These are phyloP conservation scores for Suillus fuscotomentosus DNA, from an alignment of 768 basidiomycete genomes.

Conservation along the genomic window DNA sequence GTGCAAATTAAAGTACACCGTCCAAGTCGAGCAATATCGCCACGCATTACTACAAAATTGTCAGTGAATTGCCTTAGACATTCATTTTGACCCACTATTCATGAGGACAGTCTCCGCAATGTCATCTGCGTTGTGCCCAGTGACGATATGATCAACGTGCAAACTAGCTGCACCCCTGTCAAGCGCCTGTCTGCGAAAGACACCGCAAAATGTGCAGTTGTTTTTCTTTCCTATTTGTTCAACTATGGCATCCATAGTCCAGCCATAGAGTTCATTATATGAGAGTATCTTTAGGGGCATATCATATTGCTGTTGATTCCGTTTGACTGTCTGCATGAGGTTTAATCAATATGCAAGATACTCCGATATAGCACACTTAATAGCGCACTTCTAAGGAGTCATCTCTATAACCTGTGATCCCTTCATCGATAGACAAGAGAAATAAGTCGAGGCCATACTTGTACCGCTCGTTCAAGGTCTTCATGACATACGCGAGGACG, in stretches of 20 bases:
- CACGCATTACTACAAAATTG: constrained; percentile 79
- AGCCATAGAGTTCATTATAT: constrained; percentile 95
- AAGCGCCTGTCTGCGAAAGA: constrained; percentile 93
- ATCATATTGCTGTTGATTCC: constrained; percentile 93
- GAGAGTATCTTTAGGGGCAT: constrained; percentile 95
- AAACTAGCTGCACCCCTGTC: constrained; percentile 91
- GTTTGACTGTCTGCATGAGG: constrained; percentile 81
- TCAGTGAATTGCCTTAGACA: not conserved
- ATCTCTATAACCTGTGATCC: constrained; percentile 96
- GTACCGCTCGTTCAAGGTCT: constrained; percentile 90
- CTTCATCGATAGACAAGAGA: constrained; percentile 96
- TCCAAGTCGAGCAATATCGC: constrained; percentile 92
- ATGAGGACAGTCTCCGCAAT: constrained; percentile 98
- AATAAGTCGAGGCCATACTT: constrained; percentile 89
- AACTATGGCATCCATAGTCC: constrained; percentile 99
- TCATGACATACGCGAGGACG: constrained; percentile 96
- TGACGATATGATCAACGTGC: constrained; percentile 95
- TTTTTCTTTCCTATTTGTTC: constrained; percentile 95
- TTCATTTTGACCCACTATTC: constrained; percentile 71
- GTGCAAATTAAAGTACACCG: constrained; percentile 95
- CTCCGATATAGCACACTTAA: not conserved
- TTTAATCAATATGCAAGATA: not conserved
- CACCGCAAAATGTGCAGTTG: constrained; percentile 99
- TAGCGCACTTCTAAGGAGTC: constrained; percentile 85
- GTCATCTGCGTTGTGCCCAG: constrained; percentile 98